These are phyloP conservation scores for Coelastrella sp. DNA, from an alignment of 139 green algal species.

Conservation along the genomic window DNA sequence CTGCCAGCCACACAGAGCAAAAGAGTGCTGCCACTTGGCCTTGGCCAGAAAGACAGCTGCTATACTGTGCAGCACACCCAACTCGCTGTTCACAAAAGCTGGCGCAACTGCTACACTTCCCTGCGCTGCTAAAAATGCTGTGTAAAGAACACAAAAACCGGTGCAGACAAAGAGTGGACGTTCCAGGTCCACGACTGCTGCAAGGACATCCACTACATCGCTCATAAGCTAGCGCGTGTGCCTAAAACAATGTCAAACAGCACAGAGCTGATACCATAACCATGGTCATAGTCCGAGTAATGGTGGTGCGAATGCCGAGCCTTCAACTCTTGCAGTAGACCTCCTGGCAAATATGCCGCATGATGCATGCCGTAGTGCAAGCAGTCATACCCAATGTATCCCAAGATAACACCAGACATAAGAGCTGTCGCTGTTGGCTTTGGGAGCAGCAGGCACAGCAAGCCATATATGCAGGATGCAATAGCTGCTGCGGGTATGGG, in stretches of 20 bases:
- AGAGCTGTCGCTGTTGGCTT: slow-evolving; percentile 52
- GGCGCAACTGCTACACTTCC: too few species aligned
- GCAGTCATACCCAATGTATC: slow-evolving; percentile 95
- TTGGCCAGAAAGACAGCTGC: too few species aligned
- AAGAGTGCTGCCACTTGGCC: too few species aligned
- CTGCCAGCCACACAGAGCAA: too few species aligned
- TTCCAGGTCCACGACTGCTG: too few species aligned
- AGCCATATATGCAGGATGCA: slow-evolving; percentile 52
- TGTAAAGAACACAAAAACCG: too few species aligned
- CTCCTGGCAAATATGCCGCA: slow-evolving; percentile 5
- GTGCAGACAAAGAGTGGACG: too few species aligned
- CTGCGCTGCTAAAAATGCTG: too few species aligned
- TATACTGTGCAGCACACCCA: too few species aligned
- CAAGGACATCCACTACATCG: not conserved
- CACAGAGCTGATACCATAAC: slow-evolving; percentile 86
- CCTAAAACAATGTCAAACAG: slow-evolving; percentile 84
- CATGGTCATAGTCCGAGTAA: slow-evolving; percentile 68
- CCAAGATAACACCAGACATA: slow-evolving; percentile 83
- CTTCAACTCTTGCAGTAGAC: slow-evolving; percentile 62
- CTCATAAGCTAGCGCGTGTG: slow-evolving; percentile 56
- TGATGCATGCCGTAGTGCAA: slow-evolving; percentile 90
- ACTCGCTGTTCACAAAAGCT: too few species aligned
- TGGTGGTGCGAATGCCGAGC: slow-evolving; percentile 87
- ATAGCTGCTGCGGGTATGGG: slow-evolving; percentile 78
- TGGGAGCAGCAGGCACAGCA: slow-evolving; percentile 54